phyloP scores from a whole-genome alignment of 495 filamentous ascomycete species.

The Aspergillus carlsbadensis region DNA sequence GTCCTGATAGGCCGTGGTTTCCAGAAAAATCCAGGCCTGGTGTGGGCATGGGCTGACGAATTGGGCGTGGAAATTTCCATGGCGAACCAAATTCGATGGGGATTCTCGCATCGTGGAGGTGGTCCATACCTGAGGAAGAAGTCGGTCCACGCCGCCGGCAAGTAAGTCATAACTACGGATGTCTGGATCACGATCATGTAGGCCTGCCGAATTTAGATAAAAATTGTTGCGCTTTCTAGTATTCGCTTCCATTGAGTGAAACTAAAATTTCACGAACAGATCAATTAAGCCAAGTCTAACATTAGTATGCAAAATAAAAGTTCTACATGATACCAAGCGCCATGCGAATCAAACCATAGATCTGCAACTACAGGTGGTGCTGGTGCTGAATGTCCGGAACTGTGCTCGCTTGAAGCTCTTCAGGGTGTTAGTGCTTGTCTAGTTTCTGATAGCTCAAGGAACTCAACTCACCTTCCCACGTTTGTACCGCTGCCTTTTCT shows the following conservation, averaged over 20 bases:
- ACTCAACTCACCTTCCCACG: conserved; percentile 39
- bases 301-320: no score
- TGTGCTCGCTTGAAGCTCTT: not conserved
- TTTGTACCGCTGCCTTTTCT: conserved; percentile 40
- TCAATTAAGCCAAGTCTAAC: no score
- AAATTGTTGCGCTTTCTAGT: no score
- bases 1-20: conserved; percentile 64
- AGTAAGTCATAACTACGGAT: not conserved
- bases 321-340: no score
- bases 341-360: not conserved
- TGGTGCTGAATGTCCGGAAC: not conserved
- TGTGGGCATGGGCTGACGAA: conserved; percentile 66
- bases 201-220: no score
- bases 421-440: not conserved
- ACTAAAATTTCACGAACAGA: no score
- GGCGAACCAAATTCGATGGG: conserved; percentile 66
- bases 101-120: conserved; percentile 19
- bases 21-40: conserved; percentile 61
- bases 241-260: no score
- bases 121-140: conserved; percentile 15
- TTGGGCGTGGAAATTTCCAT: conserved; percentile 55
- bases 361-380: not conserved
- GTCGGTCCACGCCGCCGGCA: no score
- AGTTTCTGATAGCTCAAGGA: not conserved
- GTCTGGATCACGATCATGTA: no score